These are phyloP conservation scores for Clarireedia sp. DNA, from an alignment of 2,329 filamentous ascomycete genomes.

Conservation along the genomic window DNA sequence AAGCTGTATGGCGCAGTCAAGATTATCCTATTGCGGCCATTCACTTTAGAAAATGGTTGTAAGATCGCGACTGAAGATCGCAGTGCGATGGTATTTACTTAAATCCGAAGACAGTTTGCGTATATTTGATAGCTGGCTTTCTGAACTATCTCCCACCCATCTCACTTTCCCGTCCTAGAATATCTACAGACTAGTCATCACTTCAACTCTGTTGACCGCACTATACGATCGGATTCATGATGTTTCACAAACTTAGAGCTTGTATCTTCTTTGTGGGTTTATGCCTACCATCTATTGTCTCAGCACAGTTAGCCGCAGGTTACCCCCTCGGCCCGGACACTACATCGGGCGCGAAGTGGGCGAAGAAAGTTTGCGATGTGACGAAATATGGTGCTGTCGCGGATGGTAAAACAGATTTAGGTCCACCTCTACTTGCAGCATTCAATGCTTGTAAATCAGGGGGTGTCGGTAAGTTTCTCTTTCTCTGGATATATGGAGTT, in stretches of 20 bases:
- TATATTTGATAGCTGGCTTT: too few species aligned
- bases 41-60: background rate
- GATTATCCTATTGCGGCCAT: background rate
- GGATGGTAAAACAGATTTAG: conserved; percentile 37
- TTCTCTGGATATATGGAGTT: background rate
- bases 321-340: conserved; percentile 19
- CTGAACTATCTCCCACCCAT: too few species aligned
- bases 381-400: conserved; percentile 38
- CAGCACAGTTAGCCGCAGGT: conserved; percentile 5
- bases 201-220: too few species aligned
- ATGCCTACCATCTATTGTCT: conserved; percentile 2
- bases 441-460: conserved; percentile 37
- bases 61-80: background rate
- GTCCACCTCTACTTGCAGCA: conserved; percentile 34
- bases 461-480: conserved; percentile 25
- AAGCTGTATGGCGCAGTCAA: background rate
- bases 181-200: background rate
- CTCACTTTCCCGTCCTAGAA: too few species aligned
- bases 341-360: conserved; percentile 14
- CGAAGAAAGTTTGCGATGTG: conserved; percentile 34
- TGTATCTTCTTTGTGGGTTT: background rate
- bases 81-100: background rate
- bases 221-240: background rate
- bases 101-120: too few species aligned
- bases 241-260: background rate